phyloP scores from a whole-genome alignment of 1,284 basidiomycete species.

The Austropuccinia psidii region DNA sequence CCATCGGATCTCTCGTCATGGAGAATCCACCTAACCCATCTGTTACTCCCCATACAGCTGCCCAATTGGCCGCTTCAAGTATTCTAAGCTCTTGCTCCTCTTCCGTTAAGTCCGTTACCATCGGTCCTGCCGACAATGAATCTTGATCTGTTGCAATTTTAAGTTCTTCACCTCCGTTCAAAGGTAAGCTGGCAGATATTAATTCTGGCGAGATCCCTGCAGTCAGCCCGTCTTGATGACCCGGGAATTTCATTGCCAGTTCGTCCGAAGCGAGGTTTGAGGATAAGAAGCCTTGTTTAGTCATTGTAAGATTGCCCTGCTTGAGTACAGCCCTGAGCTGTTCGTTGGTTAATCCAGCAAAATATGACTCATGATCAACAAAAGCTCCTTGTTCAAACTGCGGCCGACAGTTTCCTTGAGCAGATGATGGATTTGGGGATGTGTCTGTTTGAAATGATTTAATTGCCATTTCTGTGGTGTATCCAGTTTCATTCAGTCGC shows the following conservation, averaged over 20 bases:
- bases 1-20: background rate
- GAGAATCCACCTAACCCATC: conserved; percentile 26
- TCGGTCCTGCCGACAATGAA: background rate
- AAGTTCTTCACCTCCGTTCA: background rate
- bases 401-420: background rate
- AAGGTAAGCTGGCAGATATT: conserved; percentile 11
- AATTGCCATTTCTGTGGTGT: background rate
- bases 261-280: background rate
- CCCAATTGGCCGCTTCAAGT: conserved; percentile 34
- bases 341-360: conserved; percentile 24
- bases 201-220: conserved; percentile 32
- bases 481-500: no score
- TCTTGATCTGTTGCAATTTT: background rate
- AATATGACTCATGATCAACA: conserved; percentile 31
- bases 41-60: conserved; percentile 28
- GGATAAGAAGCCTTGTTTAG: conserved; percentile 20
- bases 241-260: background rate
- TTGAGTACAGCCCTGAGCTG: conserved; percentile 14
- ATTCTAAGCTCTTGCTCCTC: conserved; percentile 23
- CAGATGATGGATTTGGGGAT: background rate
- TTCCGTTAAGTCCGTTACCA: conserved; percentile 9
- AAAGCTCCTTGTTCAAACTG: background rate
- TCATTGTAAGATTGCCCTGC: conserved; percentile 8
- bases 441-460: background rate
- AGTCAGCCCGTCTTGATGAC: background rate